Conservation (phyloP, 352 stramenopile species). For the Phytopythium ostracodes region DNA sequence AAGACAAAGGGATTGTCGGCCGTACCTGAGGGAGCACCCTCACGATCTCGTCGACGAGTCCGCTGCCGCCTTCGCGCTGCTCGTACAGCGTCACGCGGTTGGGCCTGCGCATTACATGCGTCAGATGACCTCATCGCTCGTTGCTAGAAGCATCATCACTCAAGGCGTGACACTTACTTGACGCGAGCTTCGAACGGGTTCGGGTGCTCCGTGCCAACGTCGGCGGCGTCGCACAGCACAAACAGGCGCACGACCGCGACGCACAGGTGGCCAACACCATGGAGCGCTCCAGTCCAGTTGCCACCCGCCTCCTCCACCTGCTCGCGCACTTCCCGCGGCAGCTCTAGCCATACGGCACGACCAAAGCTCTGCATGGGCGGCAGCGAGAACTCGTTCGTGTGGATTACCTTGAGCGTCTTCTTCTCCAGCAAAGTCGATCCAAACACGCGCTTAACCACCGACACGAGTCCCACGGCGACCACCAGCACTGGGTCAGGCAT, state of each 20-base stretch:
- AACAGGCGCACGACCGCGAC: constrained; percentile 92
- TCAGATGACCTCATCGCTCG: background rate
- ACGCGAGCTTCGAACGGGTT: constrained; percentile 64
- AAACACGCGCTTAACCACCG: constrained; percentile 76
- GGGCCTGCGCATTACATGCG: constrained; percentile 26
- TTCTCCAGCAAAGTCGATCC: constrained; percentile 87
- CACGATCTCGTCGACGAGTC: constrained; percentile 77
- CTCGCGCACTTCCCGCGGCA: constrained; percentile 48
- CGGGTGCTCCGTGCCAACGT: constrained; percentile 85
- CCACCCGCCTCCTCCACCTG: constrained; percentile 29
- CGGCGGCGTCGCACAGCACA: constrained; percentile 81
- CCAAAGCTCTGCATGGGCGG: constrained; percentile 95
- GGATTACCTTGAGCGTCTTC: constrained; percentile 65
- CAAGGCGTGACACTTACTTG: constrained; percentile 22
- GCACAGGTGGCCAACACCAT: constrained; percentile 90
- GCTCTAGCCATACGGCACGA: constrained; percentile 94
- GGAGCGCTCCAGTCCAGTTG: constrained; percentile 52
- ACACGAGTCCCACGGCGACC: constrained; percentile 60
- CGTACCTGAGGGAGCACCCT: constrained; percentile 50
- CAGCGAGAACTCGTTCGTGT: constrained; percentile 91
- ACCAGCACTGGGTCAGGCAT: constrained; percentile 22
- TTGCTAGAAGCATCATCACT: too few species aligned
- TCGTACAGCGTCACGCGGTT: constrained; percentile 89
- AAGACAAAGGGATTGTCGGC: background rate
- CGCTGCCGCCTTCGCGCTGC: constrained; percentile 82